A percentile compares a stretch with the other conserved stretches of the same genome.
These are phyloP conservation scores for Cucumis melo DNA, from an alignment of 306 rosid genomes.

Conservation along the genomic window DNA sequence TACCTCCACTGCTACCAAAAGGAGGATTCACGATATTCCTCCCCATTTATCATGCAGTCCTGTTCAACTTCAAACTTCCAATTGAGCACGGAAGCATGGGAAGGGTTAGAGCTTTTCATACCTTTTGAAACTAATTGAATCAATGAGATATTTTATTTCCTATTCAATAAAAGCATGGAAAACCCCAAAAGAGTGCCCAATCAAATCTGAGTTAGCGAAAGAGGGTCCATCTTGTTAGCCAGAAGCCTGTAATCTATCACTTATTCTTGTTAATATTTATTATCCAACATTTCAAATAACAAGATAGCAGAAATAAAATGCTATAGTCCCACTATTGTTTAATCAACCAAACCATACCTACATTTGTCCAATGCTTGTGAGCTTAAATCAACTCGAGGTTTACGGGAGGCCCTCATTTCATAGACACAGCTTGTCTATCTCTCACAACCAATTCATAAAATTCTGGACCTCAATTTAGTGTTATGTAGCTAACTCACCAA, in stretches of 20 bases:
- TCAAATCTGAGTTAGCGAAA: background rate
- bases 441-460: background rate
- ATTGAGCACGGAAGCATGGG: background rate
- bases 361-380: background rate
- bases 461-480: background rate
- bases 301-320: background rate
- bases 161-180: background rate
- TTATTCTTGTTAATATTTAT: background rate
- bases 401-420: background rate
- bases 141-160: background rate
- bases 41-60: background rate
- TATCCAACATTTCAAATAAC: background rate
- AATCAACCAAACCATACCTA: background rate
- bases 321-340: background rate
- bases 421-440: background rate
- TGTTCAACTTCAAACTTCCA: background rate
- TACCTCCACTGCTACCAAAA: background rate
- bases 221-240: background rate
- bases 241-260: background rate
- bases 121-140: background rate
- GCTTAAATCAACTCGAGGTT: background rate
- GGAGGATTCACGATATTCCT: background rate
- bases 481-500: slow-evolving; percentile 8
- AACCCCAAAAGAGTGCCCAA: background rate
- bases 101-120: background rate